Conservation (phyloP, 2,329 filamentous ascomycete genomes). For the Aspergillus nomiae region DNA sequence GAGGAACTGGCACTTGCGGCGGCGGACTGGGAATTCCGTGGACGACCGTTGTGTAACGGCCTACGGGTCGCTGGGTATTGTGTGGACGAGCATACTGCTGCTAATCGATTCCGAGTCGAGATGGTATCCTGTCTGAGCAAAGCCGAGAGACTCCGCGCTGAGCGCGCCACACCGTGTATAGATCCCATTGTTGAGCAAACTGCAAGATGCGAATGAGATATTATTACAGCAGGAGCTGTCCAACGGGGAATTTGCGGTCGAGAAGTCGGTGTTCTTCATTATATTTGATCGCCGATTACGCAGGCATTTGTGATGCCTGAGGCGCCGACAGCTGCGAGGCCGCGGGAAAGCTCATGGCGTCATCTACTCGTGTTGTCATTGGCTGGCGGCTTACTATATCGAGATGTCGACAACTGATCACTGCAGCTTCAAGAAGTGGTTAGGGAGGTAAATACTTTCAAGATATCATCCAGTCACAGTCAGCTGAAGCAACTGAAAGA, state of each 20-base stretch:
- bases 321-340: not conserved
- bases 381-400: not conserved
- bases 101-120: conserved; percentile 12
- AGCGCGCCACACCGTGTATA: conserved; percentile 17
- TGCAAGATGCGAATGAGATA: not conserved
- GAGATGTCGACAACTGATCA: not conserved
- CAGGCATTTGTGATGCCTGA: not conserved
- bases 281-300: not conserved
- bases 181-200: conserved; percentile 18
- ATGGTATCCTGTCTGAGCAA: conserved; percentile 13
- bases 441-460: not conserved
- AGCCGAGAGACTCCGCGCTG: conserved; percentile 15
- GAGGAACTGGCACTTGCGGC: conserved; percentile 49
- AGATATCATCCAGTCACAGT: not conserved
- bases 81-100: not conserved
- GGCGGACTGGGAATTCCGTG: conserved; percentile 21
- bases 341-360: conserved; percentile 1
- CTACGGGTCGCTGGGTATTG: conserved; percentile 8
- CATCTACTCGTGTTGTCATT: not conserved
- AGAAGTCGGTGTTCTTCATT: not conserved
- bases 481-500: not conserved
- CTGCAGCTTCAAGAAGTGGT: not conserved
- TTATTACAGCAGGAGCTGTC: not conserved
- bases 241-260: not conserved
- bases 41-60: conserved; percentile 23